Base-by-base conservation (phyloP, 2,329 filamentous ascomycete genomes). In the Exutisphaerella laricina region DNA sequence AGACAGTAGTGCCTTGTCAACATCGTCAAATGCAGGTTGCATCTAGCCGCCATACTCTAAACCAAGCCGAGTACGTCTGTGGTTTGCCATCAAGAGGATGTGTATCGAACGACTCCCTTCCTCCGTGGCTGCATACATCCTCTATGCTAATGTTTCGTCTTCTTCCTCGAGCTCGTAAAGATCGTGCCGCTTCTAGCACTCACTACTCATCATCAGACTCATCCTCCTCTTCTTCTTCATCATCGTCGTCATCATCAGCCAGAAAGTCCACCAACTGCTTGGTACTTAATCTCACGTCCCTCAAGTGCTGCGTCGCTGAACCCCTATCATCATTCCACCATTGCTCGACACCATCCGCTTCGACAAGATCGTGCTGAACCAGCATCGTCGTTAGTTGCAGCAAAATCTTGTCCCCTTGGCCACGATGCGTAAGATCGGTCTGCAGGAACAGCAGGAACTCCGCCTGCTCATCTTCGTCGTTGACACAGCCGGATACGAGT, bases 311-410 rank as follows among this genome's bases (percentile, higher is more conserved):
- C 10, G 73, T 80, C 42, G 80, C 80, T 17, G 68, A 75, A 4
- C 84, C 82, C 58, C 81, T 73, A 65, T 76, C 73, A 62, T 94
- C 84, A 14, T 73, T 77, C 89, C 89, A 97, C 92, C 92, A 98
- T 35, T 77, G 76, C 57, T 90, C 69, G 53, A 95, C 85, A 0
- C 85, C 88, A 30, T 96, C 89, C 59, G 95, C 88, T 61, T 95
- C 88, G 1, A 96, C 68, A 12, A 94, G 75, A 53, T 97, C 92
- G 36, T 85, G 67, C 53, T 85, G 80, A 61, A 94, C 94, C 39
- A 97, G 72, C 64, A 88, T 85, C 68, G 94, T 92, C 54, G 88
- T 77, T 55, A 88, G 71, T 28, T 82, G 86, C 3, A 89, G 75
- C 23, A 97, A 74, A 7, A 96, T 75, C 26, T 71, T 66, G 58